These are phyloP conservation scores for Plenodomus tracheiphilus DNA, from an alignment of 2,329 filamentous ascomycete species.

Conservation along the genomic window DNA sequence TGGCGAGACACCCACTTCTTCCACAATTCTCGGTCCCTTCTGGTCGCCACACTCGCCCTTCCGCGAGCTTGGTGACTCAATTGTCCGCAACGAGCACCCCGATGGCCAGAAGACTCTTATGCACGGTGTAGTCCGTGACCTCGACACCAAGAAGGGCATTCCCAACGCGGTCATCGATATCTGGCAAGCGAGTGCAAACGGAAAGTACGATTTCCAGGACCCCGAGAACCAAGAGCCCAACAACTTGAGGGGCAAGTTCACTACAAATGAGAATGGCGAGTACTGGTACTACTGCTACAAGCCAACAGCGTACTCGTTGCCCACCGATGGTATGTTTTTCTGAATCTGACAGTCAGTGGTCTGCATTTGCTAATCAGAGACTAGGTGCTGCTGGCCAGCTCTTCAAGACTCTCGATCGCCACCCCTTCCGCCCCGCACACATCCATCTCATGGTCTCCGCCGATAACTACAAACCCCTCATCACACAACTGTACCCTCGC, in stretches of 20 bases:
- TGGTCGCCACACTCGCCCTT: constrained; percentile 77
- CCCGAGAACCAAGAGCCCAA: constrained; percentile 70
- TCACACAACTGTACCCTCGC: constrained; percentile 62
- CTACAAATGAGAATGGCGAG: constrained; percentile 68
- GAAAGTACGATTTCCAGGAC: constrained; percentile 77
- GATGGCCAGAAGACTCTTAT: constrained; percentile 66
- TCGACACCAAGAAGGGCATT: constrained; percentile 68
- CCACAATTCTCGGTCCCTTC: constrained; percentile 76
- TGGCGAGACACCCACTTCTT: constrained; percentile 68
- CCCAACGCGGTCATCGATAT: constrained; percentile 72
- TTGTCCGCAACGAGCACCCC: constrained; percentile 64
- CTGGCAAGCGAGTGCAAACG: constrained; percentile 77
- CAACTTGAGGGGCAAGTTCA: constrained; percentile 78
- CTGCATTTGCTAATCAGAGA: constrained; percentile 3
- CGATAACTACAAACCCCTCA: constrained; percentile 59
- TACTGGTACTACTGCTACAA: constrained; percentile 76
- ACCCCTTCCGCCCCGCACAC: constrained; percentile 64
- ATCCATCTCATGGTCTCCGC: constrained; percentile 62
- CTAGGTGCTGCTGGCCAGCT: constrained; percentile 57
- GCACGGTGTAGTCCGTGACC: constrained; percentile 69
- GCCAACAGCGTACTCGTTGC: constrained; percentile 73
- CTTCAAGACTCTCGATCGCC: constrained; percentile 58
- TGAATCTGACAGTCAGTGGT: neutral
- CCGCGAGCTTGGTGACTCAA: constrained; percentile 66
- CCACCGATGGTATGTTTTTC: constrained; percentile 57